phyloP scores from a whole-genome alignment of 148 eudicot species.

The Persicaria tinctoria region DNA sequence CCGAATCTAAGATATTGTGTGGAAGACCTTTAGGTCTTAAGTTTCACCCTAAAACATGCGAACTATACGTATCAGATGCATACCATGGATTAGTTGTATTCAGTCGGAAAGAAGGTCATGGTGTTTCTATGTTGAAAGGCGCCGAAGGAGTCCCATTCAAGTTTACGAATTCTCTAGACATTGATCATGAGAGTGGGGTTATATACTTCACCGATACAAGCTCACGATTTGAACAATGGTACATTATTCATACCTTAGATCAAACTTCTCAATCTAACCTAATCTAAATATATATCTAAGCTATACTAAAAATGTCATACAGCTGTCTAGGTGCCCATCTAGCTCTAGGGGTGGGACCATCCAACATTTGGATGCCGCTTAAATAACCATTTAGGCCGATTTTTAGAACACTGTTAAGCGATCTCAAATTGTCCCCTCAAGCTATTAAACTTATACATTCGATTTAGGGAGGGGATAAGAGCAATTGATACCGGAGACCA shows the following conservation, averaged over 20 bases:
- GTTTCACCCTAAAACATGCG: neutral
- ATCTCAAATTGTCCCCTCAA: neutral
- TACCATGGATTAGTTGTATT: neutral
- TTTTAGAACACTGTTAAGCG: no score
- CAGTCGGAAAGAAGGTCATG: neutral
- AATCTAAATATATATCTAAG: no score
- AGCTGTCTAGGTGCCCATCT: no score
- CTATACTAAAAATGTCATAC: neutral
- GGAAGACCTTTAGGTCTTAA: neutral
- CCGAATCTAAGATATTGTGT: neutral
- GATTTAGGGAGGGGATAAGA: neutral
- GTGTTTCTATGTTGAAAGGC: neutral
- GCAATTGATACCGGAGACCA: neutral
- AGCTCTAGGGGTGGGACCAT: no score
- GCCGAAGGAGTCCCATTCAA: neutral
- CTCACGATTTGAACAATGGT: neutral
- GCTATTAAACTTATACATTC: neutral
- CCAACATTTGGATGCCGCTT: no score
- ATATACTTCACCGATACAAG: neutral
- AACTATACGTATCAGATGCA: neutral
- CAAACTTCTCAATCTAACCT: neutral
- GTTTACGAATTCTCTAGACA: neutral
- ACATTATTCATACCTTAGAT: neutral
- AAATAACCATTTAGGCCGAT: no score
- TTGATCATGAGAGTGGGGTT: neutral